Evolutionary conservation across 306 rosid genomes (phyloP).

Genomic region (Glycine soja): DNA sequence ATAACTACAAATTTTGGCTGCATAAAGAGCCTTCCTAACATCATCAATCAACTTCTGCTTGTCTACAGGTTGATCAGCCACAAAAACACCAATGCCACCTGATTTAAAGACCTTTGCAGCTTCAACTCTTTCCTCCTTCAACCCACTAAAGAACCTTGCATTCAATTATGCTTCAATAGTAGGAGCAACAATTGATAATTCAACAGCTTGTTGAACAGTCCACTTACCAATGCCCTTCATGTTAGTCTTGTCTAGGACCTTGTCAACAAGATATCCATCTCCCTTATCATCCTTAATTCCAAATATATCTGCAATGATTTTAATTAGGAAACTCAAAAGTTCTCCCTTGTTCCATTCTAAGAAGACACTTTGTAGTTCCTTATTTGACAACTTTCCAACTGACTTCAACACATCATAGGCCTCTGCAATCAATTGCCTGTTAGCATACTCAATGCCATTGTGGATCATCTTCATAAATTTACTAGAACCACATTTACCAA

Average conservation of each 20-base stretch:
- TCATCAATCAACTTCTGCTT: slow-evolving; percentile 79
- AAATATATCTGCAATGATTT: slow-evolving; percentile 90
- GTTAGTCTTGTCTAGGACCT: slow-evolving; percentile 94
- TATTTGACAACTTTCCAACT: slow-evolving; percentile 88
- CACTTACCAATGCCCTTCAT: slow-evolving; percentile 98
- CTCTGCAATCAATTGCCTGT: slow-evolving; percentile 96
- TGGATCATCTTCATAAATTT: slow-evolving; percentile 96
- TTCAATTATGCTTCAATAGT: slow-evolving; percentile 92
- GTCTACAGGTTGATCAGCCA: slow-evolving; percentile 66
- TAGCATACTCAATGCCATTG: slow-evolving; percentile 92
- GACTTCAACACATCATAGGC: slow-evolving; percentile 92
- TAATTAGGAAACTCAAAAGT: slow-evolving; percentile 87
- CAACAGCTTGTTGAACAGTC: slow-evolving; percentile 98
- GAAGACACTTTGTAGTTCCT: slow-evolving; percentile 73
- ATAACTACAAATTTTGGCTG: slow-evolving; percentile 91
- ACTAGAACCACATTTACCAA: slow-evolving; percentile 94
- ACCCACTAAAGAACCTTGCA: slow-evolving; percentile 92
- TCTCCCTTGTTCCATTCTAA: slow-evolving; percentile 94
- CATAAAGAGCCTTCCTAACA: slow-evolving; percentile 91
- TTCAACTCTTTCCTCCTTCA: slow-evolving; percentile 89
- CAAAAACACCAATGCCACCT: slow-evolving; percentile 68
- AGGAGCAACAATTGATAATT: slow-evolving; percentile 89
- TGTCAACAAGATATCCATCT: slow-evolving; percentile 88
- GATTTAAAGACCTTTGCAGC: slow-evolving; percentile 80
- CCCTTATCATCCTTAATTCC: slow-evolving; percentile 89